Evolutionary conservation across 805 yeast genomes (phyloP).

Genomic region (Maudiozyma saulgeensis): DNA sequence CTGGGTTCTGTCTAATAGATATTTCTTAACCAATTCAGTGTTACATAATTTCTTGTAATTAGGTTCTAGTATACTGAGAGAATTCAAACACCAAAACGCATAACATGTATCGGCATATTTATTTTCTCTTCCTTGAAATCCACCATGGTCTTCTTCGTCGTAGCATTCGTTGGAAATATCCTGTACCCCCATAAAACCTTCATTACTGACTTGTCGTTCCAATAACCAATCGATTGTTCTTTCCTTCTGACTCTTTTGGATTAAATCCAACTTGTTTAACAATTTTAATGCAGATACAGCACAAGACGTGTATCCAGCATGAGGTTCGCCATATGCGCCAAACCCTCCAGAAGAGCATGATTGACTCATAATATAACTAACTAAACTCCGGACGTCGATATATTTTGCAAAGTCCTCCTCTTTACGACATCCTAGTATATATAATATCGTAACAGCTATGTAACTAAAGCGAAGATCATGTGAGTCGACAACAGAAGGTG

Average conservation of each 20-base stretch:
- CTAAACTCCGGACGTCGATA: conserved; percentile 36
- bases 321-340: conserved; percentile 57
- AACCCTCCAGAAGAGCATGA: conserved; percentile 61
- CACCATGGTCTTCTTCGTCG: conserved; percentile 54
- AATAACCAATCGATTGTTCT: conserved; percentile 49
- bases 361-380: conserved; percentile 30
- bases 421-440: conserved; percentile 33
- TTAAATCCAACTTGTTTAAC: conserved; percentile 22
- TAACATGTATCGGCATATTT: conserved; percentile 83
- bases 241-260: conserved; percentile 18
- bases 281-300: conserved; percentile 56
- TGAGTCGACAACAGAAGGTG: conserved; percentile 41
- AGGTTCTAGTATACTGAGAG: conserved; percentile 38
- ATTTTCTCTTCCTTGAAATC: conserved; percentile 80
- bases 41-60: conserved; percentile 10
- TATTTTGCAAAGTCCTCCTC: conserved; percentile 23
- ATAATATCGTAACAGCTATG: conserved; percentile 57
- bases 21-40: conserved; percentile 30
- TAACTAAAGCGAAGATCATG: conserved; percentile 66
- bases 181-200: conserved; percentile 14
- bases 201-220: conserved; percentile 43
- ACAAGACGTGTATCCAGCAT: conserved; percentile 82
- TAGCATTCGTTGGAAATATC: conserved; percentile 27
- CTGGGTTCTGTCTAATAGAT: conserved; percentile 48
- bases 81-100: conserved; percentile 70